These are phyloP conservation scores for Furcasterigmium sp. DNA, from an alignment of 2,329 filamentous ascomycete species.

Conservation along the genomic window DNA sequence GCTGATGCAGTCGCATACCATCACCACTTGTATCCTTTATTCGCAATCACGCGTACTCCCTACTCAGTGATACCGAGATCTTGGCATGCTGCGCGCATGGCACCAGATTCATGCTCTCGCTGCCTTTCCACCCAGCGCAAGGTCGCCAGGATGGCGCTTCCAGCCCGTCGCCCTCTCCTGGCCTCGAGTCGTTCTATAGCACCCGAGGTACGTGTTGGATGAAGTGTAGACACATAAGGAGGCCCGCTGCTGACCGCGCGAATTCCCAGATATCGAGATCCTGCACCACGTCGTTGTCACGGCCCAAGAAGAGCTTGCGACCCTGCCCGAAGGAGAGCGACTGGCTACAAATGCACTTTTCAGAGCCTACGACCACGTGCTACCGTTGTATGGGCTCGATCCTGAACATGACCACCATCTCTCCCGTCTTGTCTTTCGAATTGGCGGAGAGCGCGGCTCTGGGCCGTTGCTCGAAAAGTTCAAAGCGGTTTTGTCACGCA, in stretches of 20 bases:
- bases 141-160: constrained; percentile 27
- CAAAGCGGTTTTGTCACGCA: constrained; percentile 57
- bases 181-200: constrained; percentile 45
- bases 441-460: constrained; percentile 60
- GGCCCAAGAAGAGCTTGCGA: constrained; percentile 60
- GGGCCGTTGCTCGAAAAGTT: constrained; percentile 64
- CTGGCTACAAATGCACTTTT: constrained; percentile 75
- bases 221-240: neutral
- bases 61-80: too few relatives aligned
- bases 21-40: too few relatives aligned
- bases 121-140: constrained; percentile 25
- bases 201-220: constrained; percentile 46
- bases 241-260: neutral
- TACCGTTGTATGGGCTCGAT: constrained; percentile 65
- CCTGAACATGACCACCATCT: constrained; percentile 71
- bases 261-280: constrained; percentile 63
- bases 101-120: constrained; percentile 26
- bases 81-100: constrained; percentile 26
- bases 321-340: constrained; percentile 53
- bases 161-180: constrained; percentile 17
- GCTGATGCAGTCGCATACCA: too few relatives aligned
- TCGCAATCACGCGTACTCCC: too few relatives aligned
- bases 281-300: constrained; percentile 71
- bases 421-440: constrained; percentile 72
- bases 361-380: constrained; percentile 70